Conservation (phyloP, 768 basidiomycete genomes). For the Sarcodon aspratus region DNA sequence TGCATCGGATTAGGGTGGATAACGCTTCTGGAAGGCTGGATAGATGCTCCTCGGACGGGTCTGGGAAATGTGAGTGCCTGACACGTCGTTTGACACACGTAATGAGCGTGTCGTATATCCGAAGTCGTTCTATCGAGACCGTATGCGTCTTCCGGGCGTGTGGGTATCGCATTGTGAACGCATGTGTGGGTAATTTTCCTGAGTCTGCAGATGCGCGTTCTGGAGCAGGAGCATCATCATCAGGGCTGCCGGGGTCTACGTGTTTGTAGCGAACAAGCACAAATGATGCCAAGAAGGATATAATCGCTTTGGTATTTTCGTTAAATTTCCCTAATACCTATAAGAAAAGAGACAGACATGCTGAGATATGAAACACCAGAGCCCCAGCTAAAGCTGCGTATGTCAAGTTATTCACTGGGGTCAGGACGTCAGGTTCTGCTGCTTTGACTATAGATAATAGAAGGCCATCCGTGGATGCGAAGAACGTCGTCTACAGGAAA, state of each 20-base stretch:
- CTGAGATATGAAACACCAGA: not conserved
- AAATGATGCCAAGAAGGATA: not conserved
- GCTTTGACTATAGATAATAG: not conserved
- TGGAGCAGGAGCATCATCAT: not conserved
- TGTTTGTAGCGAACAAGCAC: not conserved
- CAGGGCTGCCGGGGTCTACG: not conserved
- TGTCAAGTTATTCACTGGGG: not conserved
- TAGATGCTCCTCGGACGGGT: not conserved
- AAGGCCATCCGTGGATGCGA: not conserved
- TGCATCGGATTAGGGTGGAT: constrained; percentile 3
- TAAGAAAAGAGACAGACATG: not conserved
- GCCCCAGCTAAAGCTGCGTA: not conserved
- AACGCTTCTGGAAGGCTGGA: not conserved
- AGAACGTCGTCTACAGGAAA: not conserved
- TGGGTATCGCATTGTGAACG: not conserved
- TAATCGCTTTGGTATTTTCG: not conserved
- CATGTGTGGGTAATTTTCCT: not conserved
- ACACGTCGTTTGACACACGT: constrained; percentile 1
- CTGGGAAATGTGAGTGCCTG: not conserved
- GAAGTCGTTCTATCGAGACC: not conserved
- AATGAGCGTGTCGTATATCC: not conserved
- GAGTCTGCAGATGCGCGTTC: not conserved
- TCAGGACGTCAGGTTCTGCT: not conserved
- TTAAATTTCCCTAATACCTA: not conserved
- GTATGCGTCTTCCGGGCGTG: not conserved